Base-by-base conservation (phyloP, 805 yeast species). In the Sugiyamaella americana region DNA sequence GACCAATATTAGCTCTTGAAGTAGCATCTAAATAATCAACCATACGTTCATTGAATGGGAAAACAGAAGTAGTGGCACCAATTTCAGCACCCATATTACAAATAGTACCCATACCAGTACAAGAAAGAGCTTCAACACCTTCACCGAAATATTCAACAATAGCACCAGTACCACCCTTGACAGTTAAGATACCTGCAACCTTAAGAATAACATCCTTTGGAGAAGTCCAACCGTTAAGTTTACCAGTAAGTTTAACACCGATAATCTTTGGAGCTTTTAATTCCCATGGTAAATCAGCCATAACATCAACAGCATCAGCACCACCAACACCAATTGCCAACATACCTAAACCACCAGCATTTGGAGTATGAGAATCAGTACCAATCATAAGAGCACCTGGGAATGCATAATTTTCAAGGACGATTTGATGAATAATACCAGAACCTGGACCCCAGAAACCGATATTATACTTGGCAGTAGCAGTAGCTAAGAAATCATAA, bases 1-100 rank as follows among this genome's bases (percentile, higher is more conserved):
- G 83, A 50, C 91, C 89, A 61, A 91, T 86, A 61, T 84, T 78
- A 47, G 78, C 76, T 74, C 98, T 85, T 58, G 80, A 81, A 50
- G 98, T 91, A 48, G 94, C 93, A 53, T 77, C 69, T 67, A 91
- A 78, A 74, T 89, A 91, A 56, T 83, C 84, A 66, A 72, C 79
- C 86, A 86, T 89, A 55, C 91, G 83, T 63, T 81, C 78, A 76
- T 87, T 88, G 86, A 77, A 88, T 67, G 98, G 98, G 94, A 89
- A 89, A 51, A 86, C 87, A 41, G 97, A 89, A 48, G 98, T 89
- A 53, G 98, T 89, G 51, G 97, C 97, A 73, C 98, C 98, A 59
- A 89, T 88, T 73, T 89, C 98, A 58, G 98, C 98, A 76, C 98
- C 98, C 98, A 89, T 89, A 72, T 89, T 89, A 79, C 98, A 89